Conservation (phyloP, 2,329 filamentous ascomycete species). For the Laburnicola sp. region DNA sequence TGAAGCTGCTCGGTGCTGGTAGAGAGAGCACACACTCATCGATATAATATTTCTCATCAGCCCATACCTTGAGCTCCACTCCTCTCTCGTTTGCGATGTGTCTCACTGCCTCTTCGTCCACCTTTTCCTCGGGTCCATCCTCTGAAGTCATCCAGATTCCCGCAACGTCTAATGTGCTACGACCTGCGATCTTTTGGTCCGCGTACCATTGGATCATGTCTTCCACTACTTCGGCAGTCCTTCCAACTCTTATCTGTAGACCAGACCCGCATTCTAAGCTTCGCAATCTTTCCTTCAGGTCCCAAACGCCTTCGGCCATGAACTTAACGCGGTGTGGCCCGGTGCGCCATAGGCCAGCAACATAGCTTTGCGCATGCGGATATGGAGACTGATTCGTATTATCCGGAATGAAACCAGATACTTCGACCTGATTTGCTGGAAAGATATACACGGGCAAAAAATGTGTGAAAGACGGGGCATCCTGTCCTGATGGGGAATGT, state of each 20-base stretch:
- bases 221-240: constrained; percentile 60
- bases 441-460: constrained; percentile 70
- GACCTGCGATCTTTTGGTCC: constrained; percentile 14
- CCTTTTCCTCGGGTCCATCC: constrained; percentile 68
- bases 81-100: constrained; percentile 56
- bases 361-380: constrained; percentile 66
- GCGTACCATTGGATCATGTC: constrained; percentile 57
- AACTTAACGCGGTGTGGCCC: constrained; percentile 74
- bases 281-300: constrained; percentile 66
- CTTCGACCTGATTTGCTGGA: constrained; percentile 70
- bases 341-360: constrained; percentile 72
- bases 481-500: constrained; percentile 28
- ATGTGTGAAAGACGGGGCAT: constrained; percentile 50
- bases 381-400: constrained; percentile 59
- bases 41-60: constrained; percentile 77
- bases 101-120: constrained; percentile 63
- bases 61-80: constrained; percentile 66
- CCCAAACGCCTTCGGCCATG: constrained; percentile 71
- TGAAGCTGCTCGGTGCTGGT: background rate
- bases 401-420: constrained; percentile 69
- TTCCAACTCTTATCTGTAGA: constrained; percentile 67
- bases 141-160: constrained; percentile 76
- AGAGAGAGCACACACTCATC: constrained; percentile 65
- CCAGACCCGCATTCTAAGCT: constrained; percentile 58
- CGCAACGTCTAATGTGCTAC: constrained; percentile 53